Evolutionary conservation across 1,284 basidiomycete species (phyloP), one percentile per base, ranked within the genome.

Genomic region (Rugosomyces carneus): DNA sequence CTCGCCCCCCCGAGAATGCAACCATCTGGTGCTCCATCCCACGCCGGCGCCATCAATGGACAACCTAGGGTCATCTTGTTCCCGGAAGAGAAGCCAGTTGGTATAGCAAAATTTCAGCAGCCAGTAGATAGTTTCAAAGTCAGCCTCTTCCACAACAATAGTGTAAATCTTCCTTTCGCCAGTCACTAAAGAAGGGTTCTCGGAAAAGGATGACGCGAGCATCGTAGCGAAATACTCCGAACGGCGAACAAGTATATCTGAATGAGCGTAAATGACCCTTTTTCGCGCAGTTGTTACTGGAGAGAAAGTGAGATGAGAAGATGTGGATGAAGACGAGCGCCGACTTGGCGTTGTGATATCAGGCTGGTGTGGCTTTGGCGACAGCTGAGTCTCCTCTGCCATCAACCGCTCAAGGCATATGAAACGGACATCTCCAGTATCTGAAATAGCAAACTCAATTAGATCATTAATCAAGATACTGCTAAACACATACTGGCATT

Each of bases 201-300:
- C 86, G 4, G 77, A 63, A 58, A 89, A 92, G 0, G 80, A 76
- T 0, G 84, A 87, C 23, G 75, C 69, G 16, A 93, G 71, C 78
- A 91, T 86, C 1, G 84, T 86, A 1, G 79, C 72, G 58, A 92
- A 92, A 57, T 92, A 92, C 42, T 90, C 87, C 18, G 84, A 85
- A 18, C 88, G 69, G 9, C 75, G 72, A 36, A 68, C 77, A 16
- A 92, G 73, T 35, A 91, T 82, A 57, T 87, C 81, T 1, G 83
- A 81, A 62, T 93, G 89, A 0, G 88, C 88, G 63, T 89, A 92
- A 21, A 93, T 77, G 16, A 87, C 61, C 18, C 83, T 72, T 54
- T 85, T 85, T 9, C 84, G 71, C 8, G 77, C 81, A 3, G 73
- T 70, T 8, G 69, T 70, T 34, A 68, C 71, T 21, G 69, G 50